Evolutionary conservation across 345 rosid genomes (phyloP).

Genomic region (Viola odorata): DNA sequence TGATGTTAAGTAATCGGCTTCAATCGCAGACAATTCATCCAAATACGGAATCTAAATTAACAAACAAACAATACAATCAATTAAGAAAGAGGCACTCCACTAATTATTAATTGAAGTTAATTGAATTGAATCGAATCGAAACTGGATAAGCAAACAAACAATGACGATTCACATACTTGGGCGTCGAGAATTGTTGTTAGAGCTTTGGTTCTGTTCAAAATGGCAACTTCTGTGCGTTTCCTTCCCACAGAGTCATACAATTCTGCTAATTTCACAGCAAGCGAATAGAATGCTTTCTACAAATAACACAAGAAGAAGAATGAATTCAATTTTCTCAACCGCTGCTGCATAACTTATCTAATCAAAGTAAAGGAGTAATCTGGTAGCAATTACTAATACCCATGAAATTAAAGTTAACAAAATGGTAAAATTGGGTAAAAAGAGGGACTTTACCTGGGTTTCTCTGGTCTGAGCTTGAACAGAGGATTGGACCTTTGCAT

Average conservation of each 20-base stretch:
- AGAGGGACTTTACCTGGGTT: constrained; percentile 48
- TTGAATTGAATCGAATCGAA: too few relatives aligned
- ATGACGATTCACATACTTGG: too few relatives aligned
- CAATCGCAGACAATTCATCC: constrained; percentile 56
- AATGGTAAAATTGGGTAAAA: constrained; percentile 2
- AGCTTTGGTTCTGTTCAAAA: constrained; percentile 36
- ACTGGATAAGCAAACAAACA: too few relatives aligned
- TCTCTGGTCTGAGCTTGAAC: constrained; percentile 49
- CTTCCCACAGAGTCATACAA: constrained; percentile 50
- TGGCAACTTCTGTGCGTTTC: constrained; percentile 51
- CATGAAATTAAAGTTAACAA: neutral
- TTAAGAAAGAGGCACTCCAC: too few relatives aligned
- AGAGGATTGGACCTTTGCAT: constrained; percentile 60
- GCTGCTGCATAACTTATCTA: neutral
- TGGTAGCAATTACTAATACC: too few relatives aligned
- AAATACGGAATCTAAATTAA: constrained; percentile 56
- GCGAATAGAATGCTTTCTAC: constrained; percentile 62
- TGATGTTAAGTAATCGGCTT: constrained; percentile 49
- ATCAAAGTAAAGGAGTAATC: neutral
- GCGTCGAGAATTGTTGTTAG: constrained; percentile 48
- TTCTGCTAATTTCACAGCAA: constrained; percentile 49
- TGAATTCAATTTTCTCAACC: too few relatives aligned
- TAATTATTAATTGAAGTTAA: too few relatives aligned
- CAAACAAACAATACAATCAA: constrained; percentile 6
- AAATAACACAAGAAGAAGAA: constrained; percentile 7